Conservation (phyloP, 495 filamentous ascomycete species). For the Penicillium simplicissimum region DNA sequence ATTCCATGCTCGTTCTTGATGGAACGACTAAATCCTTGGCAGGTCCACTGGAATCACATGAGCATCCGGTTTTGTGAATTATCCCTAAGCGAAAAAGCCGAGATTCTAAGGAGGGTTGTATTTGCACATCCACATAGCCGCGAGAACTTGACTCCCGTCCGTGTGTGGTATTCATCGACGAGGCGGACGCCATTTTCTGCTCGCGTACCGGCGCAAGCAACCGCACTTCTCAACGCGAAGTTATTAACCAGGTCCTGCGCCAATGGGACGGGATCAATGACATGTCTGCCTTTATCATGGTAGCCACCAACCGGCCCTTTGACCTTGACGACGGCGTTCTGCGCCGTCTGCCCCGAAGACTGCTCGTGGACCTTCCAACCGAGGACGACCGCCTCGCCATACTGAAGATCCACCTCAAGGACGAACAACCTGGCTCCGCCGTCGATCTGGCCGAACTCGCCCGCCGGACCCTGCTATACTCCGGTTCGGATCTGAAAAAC, state of each 20-base stretch:
- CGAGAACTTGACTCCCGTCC: slow-evolving; percentile 41
- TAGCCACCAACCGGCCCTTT: slow-evolving; percentile 94
- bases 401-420: slow-evolving; percentile 78
- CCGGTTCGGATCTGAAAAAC: slow-evolving; percentile 95
- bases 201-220: slow-evolving; percentile 60
- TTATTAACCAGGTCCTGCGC: slow-evolving; percentile 96
- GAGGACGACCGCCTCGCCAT: slow-evolving; percentile 77
- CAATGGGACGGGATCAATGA: slow-evolving; percentile 96
- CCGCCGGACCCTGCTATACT: slow-evolving; percentile 83
- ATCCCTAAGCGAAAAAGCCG: too few species aligned
- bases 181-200: slow-evolving; percentile 89
- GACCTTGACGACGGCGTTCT: slow-evolving; percentile 95
- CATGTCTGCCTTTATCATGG: slow-evolving; percentile 93
- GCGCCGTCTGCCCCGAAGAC: slow-evolving; percentile 72
- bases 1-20: too few species aligned
- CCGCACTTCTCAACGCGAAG: slow-evolving; percentile 74
- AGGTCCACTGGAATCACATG: too few species aligned
- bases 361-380: slow-evolving; percentile 85
- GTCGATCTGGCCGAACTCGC: slow-evolving; percentile 74
- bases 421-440: slow-evolving; percentile 66
- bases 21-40: too few species aligned
- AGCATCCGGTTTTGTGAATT: too few species aligned
- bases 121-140: too few species aligned
- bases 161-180: slow-evolving; percentile 94
- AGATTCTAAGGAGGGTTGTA: too few species aligned